phyloP scores from a whole-genome alignment of 805 yeast genomes.

The Zygotorulaspora florentina region DNA sequence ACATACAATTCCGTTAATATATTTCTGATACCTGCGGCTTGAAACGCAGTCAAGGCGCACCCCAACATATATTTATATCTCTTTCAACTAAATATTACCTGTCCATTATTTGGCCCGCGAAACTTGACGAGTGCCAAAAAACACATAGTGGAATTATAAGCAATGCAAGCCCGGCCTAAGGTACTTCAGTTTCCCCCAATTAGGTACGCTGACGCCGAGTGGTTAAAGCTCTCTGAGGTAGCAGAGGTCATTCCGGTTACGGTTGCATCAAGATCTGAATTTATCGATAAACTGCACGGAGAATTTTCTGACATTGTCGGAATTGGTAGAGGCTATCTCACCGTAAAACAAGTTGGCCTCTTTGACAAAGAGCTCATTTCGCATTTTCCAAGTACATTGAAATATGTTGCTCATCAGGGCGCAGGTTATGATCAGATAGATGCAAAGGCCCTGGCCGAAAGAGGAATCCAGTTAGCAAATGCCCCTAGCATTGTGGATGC shows the following conservation, averaged over 20 bases:
- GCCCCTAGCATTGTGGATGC: conserved; percentile 58
- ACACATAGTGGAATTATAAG: background rate
- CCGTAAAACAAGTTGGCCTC: conserved; percentile 48
- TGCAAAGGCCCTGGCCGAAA: conserved; percentile 43
- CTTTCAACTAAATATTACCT: background rate
- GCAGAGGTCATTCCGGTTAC: conserved; percentile 4
- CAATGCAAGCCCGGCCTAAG: conserved; percentile 1
- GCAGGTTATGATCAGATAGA: conserved; percentile 70
- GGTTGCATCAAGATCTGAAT: conserved; percentile 2
- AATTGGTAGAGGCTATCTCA: conserved; percentile 46
- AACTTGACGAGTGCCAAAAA: background rate
- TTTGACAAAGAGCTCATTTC: conserved; percentile 54
- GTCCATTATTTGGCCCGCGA: background rate
- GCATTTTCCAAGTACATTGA: conserved; percentile 47
- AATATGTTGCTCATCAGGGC: conserved; percentile 51
- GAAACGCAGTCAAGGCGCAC: background rate
- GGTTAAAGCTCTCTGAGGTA: conserved; percentile 5
- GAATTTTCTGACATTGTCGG: conserved; percentile 29
- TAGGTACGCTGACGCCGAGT: conserved; percentile 2
- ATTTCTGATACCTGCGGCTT: background rate
- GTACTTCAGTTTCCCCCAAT: conserved; percentile 3
- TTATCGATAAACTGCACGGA: conserved; percentile 10
- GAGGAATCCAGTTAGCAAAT: conserved; percentile 54
- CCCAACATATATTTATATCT: background rate
- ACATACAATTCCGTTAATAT: background rate